Conservation (phyloP, 495 filamentous ascomycete species). For the Alectoria sarmentosa region DNA sequence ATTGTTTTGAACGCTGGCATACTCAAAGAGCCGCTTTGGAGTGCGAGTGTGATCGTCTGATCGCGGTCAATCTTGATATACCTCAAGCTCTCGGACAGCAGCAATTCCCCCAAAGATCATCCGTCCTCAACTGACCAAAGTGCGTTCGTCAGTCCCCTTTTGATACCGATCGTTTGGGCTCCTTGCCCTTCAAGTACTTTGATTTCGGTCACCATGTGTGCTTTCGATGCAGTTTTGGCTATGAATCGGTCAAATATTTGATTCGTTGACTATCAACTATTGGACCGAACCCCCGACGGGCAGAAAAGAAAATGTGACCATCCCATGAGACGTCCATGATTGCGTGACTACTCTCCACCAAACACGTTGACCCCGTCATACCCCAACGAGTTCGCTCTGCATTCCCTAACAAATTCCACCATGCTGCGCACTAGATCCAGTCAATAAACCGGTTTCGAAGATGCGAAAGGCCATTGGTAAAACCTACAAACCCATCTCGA, state of each 20-base stretch:
- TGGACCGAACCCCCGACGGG: background rate
- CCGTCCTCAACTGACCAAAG: background rate
- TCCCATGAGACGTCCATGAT: background rate
- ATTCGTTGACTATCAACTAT: background rate
- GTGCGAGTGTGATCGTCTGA: background rate
- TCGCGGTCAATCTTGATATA: background rate
- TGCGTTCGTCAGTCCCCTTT: background rate
- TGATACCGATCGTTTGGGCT: background rate
- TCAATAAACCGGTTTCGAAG: background rate
- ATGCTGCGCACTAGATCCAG: background rate
- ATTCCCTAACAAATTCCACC: background rate
- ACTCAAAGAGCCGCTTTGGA: background rate
- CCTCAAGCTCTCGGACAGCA: background rate
- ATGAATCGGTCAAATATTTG: background rate
- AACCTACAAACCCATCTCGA: background rate
- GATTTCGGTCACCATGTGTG: background rate
- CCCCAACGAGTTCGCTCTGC: background rate
- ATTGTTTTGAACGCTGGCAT: background rate
- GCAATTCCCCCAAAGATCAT: background rate
- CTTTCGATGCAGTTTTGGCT: background rate
- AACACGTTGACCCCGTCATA: background rate
- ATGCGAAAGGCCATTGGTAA: background rate
- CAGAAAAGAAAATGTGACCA: background rate
- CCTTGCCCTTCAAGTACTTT: background rate
- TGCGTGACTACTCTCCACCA: background rate